Conservation (phyloP, 2,329 filamentous ascomycete species). For the Trichoderma polysporum region DNA sequence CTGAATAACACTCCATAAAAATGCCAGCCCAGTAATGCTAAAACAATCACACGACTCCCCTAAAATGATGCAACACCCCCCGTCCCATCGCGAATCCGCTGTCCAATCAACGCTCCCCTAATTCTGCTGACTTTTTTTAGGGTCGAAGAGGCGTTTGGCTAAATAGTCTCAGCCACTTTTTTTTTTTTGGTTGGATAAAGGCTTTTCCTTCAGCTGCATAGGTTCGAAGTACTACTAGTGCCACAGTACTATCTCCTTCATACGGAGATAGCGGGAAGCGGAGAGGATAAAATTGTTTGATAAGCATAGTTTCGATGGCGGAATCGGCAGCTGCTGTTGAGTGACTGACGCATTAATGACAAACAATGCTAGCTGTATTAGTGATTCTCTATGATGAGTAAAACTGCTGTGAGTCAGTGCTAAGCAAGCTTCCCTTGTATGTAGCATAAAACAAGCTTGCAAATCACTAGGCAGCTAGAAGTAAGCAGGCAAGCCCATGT, state of each 20-base stretch:
- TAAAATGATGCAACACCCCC: slow-evolving; percentile 11
- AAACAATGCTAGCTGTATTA: no score
- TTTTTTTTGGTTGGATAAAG: not conserved
- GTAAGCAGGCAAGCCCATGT: no score
- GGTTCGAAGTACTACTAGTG: not conserved
- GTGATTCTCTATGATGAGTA: no score
- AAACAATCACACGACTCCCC: not conserved
- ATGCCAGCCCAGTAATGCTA: not conserved
- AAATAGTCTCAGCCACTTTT: not conserved
- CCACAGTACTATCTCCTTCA: no score
- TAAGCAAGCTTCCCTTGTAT: no score
- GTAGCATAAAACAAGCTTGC: no score
- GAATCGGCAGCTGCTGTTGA: no score
- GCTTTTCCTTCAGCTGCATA: not conserved
- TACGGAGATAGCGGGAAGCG: not conserved
- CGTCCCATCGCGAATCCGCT: not conserved
- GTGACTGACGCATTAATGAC: not conserved
- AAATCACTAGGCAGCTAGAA: no score
- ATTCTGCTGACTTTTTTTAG: not conserved
- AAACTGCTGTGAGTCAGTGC: no score
- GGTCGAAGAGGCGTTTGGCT: not conserved
- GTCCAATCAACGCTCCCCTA: not conserved
- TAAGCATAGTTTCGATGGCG: not conserved
- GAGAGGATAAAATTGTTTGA: not conserved
- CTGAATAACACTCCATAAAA: not conserved